Evolutionary conservation across 1,284 basidiomycete genomes (phyloP).

Genomic region (Wallemia mellicola): DNA sequence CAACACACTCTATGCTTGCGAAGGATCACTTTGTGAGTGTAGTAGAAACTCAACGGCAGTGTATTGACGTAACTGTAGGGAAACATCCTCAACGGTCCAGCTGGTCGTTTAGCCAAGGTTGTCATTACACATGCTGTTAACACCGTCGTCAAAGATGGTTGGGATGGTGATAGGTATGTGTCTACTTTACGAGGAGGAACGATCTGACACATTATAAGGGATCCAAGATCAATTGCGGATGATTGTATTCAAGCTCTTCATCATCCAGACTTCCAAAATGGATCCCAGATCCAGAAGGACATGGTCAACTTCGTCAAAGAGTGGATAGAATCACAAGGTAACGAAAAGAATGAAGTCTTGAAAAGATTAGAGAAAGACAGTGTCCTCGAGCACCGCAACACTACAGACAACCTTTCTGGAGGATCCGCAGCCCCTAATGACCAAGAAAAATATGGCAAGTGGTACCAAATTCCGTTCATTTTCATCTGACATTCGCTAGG

Average conservation of each 20-base stretch:
- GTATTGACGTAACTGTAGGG: no score
- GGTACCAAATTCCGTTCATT: no score
- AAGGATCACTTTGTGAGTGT: conserved; percentile 17
- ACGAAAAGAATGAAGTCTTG: conserved; percentile 3
- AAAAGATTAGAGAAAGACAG: conserved; percentile 1
- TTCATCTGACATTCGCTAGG: no score
- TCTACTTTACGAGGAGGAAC: background rate
- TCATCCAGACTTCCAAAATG: conserved; percentile 11
- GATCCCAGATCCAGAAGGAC: conserved; percentile 1
- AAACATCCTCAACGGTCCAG: conserved; percentile 12
- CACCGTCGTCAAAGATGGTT: background rate
- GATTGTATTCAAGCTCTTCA: conserved; percentile 9
- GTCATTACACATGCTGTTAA: conserved; percentile 8
- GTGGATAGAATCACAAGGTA: conserved; percentile 3
- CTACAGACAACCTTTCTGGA: conserved; percentile 1
- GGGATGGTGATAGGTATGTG: background rate
- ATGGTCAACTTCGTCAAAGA: conserved; percentile 1
- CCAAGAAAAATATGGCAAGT: conserved; percentile 1
- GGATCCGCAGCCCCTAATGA: background rate
- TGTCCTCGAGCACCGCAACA: conserved; percentile 3
- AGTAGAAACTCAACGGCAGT: no score
- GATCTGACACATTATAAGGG: conserved; percentile 2
- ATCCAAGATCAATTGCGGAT: conserved; percentile 8
- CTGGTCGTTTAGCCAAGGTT: conserved; percentile 16
- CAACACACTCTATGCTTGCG: conserved; percentile 12